Conservation (phyloP, 345 rosid genomes). For the Gossypium sturtianum region DNA sequence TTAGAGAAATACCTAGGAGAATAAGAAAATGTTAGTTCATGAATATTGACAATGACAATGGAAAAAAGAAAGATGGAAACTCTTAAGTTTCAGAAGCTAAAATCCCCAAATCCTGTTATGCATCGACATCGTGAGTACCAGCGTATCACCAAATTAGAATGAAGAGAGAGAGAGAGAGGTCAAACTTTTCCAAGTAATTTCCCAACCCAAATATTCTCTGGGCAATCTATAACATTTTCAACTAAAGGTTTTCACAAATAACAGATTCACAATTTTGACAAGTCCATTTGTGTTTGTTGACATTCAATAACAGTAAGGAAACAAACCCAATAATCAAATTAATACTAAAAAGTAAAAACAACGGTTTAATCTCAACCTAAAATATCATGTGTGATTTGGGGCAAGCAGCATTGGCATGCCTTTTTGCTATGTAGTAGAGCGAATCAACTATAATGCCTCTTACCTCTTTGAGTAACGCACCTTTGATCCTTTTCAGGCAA, state of each 20-base stretch:
- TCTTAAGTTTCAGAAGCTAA: background rate
- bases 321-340: background rate
- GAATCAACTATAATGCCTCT: background rate
- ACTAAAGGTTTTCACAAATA: background rate
- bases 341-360: background rate
- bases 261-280: background rate
- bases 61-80: background rate
- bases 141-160: too few relatives aligned
- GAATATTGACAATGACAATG: background rate
- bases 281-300: background rate
- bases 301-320: background rate
- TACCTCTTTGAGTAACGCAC: background rate
- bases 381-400: background rate
- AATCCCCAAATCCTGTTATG: too few relatives aligned
- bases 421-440: background rate
- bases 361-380: background rate
- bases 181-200: background rate
- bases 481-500: background rate
- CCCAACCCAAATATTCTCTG: background rate
- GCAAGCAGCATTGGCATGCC: background rate
- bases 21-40: background rate
- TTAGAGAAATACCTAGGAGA: slow-evolving; percentile 62
- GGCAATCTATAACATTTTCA: background rate
- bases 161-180: background rate
- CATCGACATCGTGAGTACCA: background rate